phyloP scores from a whole-genome alignment of 192 early-diverging fungal species.

The Coemansia sp. region DNA sequence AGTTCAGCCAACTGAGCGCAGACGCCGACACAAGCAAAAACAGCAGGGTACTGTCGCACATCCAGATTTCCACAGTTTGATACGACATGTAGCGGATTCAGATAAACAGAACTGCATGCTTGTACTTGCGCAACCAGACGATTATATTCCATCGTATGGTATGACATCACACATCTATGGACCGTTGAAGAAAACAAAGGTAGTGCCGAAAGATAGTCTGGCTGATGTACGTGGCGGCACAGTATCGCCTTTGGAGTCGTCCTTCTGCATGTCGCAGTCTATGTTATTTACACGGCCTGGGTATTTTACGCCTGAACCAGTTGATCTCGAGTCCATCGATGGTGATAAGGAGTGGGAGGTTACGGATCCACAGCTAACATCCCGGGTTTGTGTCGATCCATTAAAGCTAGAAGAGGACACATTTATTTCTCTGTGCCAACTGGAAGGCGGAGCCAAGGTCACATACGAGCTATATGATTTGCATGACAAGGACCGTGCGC shows the following conservation, averaged over 20 bases:
- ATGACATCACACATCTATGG: constrained; percentile 44
- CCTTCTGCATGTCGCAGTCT: constrained; percentile 42
- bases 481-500: constrained; percentile 26
- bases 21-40: constrained; percentile 5
- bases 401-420: constrained; percentile 36
- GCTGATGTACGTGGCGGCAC: constrained; percentile 10
- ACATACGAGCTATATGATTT: constrained; percentile 39
- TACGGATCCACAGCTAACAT: constrained; percentile 36
- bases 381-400: constrained; percentile 42
- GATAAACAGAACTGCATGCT: constrained; percentile 50
- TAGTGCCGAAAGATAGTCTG: constrained; percentile 11
- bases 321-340: constrained; percentile 10
- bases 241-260: constrained; percentile 20
- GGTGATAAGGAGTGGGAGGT: constrained; percentile 34
- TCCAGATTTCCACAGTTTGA: constrained; percentile 26
- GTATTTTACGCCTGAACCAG: constrained; percentile 36
- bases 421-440: constrained; percentile 32
- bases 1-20: constrained; percentile 1
- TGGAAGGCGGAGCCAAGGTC: constrained; percentile 22
- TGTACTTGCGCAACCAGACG: constrained; percentile 30
- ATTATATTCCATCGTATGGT: constrained; percentile 46
- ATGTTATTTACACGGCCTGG: constrained; percentile 34
- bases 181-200: constrained; percentile 5
- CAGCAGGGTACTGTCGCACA: background rate
- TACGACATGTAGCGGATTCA: constrained; percentile 44